These are phyloP conservation scores for Xylaria scruposa DNA, from an alignment of 495 filamentous ascomycete genomes.

Conservation along the genomic window DNA sequence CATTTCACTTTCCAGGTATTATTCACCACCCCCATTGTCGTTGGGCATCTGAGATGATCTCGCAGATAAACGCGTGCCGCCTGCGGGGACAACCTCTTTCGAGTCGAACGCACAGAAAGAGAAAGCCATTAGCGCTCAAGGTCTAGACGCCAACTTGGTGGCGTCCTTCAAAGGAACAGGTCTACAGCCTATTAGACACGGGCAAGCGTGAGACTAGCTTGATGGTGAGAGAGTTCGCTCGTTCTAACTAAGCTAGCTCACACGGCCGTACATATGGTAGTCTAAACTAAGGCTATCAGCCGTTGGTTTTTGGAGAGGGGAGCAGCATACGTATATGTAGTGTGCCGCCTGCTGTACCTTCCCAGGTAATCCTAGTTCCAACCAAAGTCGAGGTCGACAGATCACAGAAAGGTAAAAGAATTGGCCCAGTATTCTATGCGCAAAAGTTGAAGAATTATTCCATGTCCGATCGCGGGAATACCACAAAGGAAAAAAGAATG, in stretches of 20 bases:
- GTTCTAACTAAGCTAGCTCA: conserved; percentile 16
- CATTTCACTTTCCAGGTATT: neutral
- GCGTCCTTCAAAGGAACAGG: conserved; percentile 6
- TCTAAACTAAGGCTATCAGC: neutral
- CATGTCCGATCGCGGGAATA: conserved; percentile 18
- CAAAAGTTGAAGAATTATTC: neutral
- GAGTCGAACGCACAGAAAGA: neutral
- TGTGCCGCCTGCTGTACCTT: conserved; percentile 1
- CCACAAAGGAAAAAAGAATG: neutral
- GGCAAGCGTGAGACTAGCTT: neutral
- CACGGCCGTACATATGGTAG: neutral
- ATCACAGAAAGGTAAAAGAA: neutral
- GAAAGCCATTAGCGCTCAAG: neutral
- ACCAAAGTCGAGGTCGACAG: neutral
- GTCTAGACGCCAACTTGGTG: neutral
- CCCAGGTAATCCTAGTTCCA: neutral
- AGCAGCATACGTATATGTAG: neutral
- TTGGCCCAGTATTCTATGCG: neutral
- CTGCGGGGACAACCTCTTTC: conserved; percentile 4
- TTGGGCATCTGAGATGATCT: conserved; percentile 20
- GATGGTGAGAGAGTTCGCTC: conserved; percentile 3
- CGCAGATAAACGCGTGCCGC: neutral
- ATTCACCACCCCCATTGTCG: neutral
- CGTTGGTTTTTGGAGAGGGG: neutral
- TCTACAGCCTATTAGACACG: conserved; percentile 13